Percentiles rank a stretch among this genome's conserved stretches.
Conservation (phyloP, 768 basidiomycete genomes). For the Suillus weaverae region DNA sequence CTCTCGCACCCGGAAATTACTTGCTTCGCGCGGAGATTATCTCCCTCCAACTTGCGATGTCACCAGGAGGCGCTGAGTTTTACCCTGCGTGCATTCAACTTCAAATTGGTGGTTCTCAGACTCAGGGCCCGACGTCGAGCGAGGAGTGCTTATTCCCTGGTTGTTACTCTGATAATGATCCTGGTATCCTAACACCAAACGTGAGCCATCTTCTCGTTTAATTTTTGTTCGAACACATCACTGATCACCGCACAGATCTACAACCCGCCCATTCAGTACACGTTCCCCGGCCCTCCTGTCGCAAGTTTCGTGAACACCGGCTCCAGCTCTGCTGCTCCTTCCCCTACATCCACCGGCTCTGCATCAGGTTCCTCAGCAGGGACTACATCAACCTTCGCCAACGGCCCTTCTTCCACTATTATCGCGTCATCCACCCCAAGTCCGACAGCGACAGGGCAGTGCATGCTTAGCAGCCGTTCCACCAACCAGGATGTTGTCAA, state of each 20-base stretch:
- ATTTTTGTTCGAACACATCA: background rate
- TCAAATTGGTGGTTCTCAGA: constrained; percentile 28
- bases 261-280: constrained; percentile 37
- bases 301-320: constrained; percentile 39
- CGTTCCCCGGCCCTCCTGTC: constrained; percentile 54
- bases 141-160: constrained; percentile 65
- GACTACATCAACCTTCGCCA: background rate
- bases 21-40: constrained; percentile 79
- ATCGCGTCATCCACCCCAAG: constrained; percentile 7
- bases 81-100: constrained; percentile 33
- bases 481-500: constrained; percentile 16
- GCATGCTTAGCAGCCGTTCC: constrained; percentile 22
- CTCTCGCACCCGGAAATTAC: constrained; percentile 66
- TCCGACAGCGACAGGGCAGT: constrained; percentile 10
- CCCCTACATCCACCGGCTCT: constrained; percentile 13
- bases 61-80: constrained; percentile 52
- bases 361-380: constrained; percentile 13
- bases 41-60: constrained; percentile 64
- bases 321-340: constrained; percentile 15
- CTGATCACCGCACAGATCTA: constrained; percentile 25
- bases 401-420: background rate
- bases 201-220: constrained; percentile 26
- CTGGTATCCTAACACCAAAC: constrained; percentile 60
- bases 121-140: constrained; percentile 17
- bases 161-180: constrained; percentile 65